These are phyloP conservation scores for Sporothrix protearum DNA, from an alignment of 2,329 filamentous ascomycete genomes.

Conservation along the genomic window DNA sequence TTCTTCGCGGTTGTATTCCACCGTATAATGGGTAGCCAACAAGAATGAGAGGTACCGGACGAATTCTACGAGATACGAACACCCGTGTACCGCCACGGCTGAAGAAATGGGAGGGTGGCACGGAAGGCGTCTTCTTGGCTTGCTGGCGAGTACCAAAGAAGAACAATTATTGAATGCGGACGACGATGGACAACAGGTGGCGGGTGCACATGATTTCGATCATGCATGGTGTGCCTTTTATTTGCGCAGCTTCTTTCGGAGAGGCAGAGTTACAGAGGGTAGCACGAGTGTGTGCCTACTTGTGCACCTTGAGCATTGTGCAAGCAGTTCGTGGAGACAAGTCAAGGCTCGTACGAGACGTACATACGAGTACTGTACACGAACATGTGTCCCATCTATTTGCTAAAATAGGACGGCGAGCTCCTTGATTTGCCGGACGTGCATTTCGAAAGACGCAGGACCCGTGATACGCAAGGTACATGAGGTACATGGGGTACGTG, in stretches of 20 bases:
- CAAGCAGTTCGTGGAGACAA: background rate
- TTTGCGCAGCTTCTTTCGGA: background rate
- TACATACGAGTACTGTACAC: background rate
- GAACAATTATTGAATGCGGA: slow-evolving; percentile 4
- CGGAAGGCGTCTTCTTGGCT: background rate
- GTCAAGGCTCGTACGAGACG: background rate
- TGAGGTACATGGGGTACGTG: background rate
- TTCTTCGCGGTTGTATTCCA: background rate
- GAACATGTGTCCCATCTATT: background rate
- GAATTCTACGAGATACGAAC: background rate
- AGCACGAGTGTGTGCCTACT: background rate
- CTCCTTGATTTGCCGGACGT: slow-evolving; percentile 2
- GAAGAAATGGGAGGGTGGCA: background rate
- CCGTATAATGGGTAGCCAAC: no score
- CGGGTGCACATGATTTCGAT: background rate
- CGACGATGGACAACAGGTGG: background rate
- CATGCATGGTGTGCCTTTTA: background rate
- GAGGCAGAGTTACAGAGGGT: background rate
- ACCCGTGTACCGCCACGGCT: background rate
- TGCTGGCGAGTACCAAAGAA: background rate
- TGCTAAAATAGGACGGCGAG: slow-evolving; percentile 5
- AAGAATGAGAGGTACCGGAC: background rate
- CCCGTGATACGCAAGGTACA: no score
- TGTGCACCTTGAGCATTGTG: background rate
- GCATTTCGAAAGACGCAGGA: background rate